Evolutionary conservation across 306 rosid species (phyloP).

Genomic region (Astragalus glycyphyllos): DNA sequence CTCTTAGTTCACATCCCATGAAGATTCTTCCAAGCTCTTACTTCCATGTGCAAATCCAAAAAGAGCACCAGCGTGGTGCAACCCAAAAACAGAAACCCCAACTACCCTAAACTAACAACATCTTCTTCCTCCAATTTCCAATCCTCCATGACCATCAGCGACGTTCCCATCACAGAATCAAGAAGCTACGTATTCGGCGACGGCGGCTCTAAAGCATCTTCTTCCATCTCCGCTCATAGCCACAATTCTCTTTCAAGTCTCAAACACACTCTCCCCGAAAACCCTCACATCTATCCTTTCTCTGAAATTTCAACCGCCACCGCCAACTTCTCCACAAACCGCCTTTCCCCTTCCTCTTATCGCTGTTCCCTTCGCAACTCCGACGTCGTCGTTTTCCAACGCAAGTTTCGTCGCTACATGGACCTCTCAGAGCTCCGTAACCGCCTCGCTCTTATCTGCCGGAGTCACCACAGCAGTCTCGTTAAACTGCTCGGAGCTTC

Average conservation of each 20-base stretch:
- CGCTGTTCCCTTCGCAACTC: slow-evolving; percentile 65
- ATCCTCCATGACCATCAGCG: slow-evolving; percentile 24
- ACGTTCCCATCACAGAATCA: slow-evolving; percentile 43
- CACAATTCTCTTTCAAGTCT: slow-evolving; percentile 64
- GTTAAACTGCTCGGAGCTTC: slow-evolving; percentile 86
- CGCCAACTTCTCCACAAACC: slow-evolving; percentile 42
- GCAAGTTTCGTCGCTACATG: slow-evolving; percentile 63
- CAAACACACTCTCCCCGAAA: slow-evolving; percentile 72
- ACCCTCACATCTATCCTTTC: slow-evolving; percentile 63
- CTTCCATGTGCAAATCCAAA: slow-evolving; percentile 73
- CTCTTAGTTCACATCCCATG: background rate
- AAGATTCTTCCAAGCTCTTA: background rate
- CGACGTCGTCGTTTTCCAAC: slow-evolving; percentile 69
- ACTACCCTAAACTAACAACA: background rate
- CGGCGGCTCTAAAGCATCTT: slow-evolving; percentile 58
- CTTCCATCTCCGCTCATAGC: slow-evolving; percentile 49
- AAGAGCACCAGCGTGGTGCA: slow-evolving; percentile 59
- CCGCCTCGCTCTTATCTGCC: slow-evolving; percentile 58
- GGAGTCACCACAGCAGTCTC: slow-evolving; percentile 76
- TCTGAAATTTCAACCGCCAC: slow-evolving; percentile 81
- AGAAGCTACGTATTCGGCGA: slow-evolving; percentile 36
- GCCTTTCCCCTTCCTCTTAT: slow-evolving; percentile 69
- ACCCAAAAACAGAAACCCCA: slow-evolving; percentile 40
- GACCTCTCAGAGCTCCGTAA: slow-evolving; percentile 56
- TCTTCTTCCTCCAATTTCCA: slow-evolving; percentile 22